These are phyloP conservation scores for Lepiota brunneoincarnata DNA, from an alignment of 768 basidiomycete species.

Conservation along the genomic window DNA sequence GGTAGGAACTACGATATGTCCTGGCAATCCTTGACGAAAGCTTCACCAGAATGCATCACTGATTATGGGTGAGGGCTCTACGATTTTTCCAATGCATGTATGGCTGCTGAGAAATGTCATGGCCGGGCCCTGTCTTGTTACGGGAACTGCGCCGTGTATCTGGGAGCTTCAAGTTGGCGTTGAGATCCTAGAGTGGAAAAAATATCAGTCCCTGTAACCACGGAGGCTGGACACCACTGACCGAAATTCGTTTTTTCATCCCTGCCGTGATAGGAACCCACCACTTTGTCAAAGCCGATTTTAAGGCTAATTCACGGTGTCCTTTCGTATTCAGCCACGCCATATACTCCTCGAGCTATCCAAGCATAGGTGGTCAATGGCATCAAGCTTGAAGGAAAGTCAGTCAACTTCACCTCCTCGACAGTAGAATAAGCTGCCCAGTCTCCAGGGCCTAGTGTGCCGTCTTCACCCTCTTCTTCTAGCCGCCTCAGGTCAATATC, in stretches of 20 bases:
- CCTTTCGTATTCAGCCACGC: conserved; percentile 94
- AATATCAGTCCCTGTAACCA: conserved; percentile 5
- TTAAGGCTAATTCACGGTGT: conserved; percentile 79
- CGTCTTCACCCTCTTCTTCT: conserved; percentile 81
- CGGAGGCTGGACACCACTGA: conserved; percentile 35
- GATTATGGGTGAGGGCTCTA: conserved; percentile 51
- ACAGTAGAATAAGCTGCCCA: conserved; percentile 91
- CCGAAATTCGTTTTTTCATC: conserved; percentile 70
- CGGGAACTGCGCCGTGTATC: conserved; percentile 81
- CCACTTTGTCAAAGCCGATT: conserved; percentile 77
- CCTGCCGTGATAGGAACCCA: conserved; percentile 81
- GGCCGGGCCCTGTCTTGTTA: conserved; percentile 52
- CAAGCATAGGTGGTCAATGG: conserved; percentile 13
- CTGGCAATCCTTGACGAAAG: background rate
- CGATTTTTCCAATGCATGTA: conserved; percentile 91
- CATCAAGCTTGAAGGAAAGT: background rate
- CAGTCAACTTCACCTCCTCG: conserved; percentile 67
- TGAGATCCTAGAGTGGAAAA: conserved; percentile 57
- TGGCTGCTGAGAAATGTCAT: conserved; percentile 72
- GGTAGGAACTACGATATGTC: background rate
- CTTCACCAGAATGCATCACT: conserved; percentile 10
- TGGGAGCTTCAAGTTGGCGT: conserved; percentile 63
- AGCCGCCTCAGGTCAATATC: conserved; percentile 59
- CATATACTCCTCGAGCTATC: conserved; percentile 76
- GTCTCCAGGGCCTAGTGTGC: conserved; percentile 68